Base-by-base conservation (phyloP, 2,329 filamentous ascomycete genomes). In the Zarea fungicola region DNA sequence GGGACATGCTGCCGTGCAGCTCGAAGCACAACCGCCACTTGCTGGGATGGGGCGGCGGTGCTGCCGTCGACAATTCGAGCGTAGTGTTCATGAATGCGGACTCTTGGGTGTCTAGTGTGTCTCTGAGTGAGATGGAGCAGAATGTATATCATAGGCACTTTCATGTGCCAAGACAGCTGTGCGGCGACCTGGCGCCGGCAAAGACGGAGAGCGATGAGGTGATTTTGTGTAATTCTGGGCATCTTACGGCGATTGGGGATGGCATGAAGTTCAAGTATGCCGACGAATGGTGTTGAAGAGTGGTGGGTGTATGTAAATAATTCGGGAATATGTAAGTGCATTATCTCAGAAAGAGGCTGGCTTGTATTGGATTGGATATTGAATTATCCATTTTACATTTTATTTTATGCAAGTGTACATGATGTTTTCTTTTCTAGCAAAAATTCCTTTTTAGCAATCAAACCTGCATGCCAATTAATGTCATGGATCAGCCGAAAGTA, bases 321-420 rank as follows among this genome's bases (percentile, higher is more conserved):
- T n/a, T n/a, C n/a, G n/a, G n/a, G n/a, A n/a, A n/a, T n/a, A n/a
- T n/a, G n/a, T n/a, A n/a, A n/a, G n/a, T n/a, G n/a, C n/a, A n/a
- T n/a, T n/a, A n/a, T n/a, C n/a, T n/a, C n/a, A n/a, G n/a, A 37
- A 57, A 35, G 35, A 35, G 48, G 50, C 50, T n/a, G 6, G 9
- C 7, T 34, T n/a, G 31, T 8, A n/a, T n/a, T n/a, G n/a, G n/a
- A n/a, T n/a, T n/a, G 28, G 14, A 29, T 29, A 29, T 29, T 14
- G 28, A 29, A 29, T 14, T 29, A 29, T 29, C 28, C 28, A 29
- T 29, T 8, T 14, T 29, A n/a, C n/a, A n/a, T n/a, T n/a, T n/a
- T n/a, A 14, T 14, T 8, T 8, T 29, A 14, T 29, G 28, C 28
- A 29, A 29, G 28, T 29, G 28, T 29, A 8, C 28, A 29, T 29